Evolutionary conservation across 768 basidiomycete genomes (phyloP).

Genomic region (Auricularia sp.): DNA sequence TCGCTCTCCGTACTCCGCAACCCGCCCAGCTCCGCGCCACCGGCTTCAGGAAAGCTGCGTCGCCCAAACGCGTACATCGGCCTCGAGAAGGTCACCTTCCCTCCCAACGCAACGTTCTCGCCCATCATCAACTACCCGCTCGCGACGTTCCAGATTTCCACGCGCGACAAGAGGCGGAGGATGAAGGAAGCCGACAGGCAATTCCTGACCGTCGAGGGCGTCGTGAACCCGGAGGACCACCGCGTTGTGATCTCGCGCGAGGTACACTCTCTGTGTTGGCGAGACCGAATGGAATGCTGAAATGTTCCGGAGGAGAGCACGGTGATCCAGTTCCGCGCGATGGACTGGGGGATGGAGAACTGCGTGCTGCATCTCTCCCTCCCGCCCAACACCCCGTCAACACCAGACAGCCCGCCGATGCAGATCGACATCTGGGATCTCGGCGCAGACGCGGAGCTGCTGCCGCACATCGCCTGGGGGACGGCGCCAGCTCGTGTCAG

Average conservation of each 20-base stretch:
- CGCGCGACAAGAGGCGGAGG: not conserved
- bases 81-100: not conserved
- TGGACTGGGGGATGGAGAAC: slow-evolving; percentile 24
- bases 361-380: slow-evolving; percentile 16
- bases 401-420: not conserved
- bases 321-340: slow-evolving; percentile 19
- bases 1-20: not conserved
- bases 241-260: not conserved
- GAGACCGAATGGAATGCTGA: not conserved
- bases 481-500: not conserved
- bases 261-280: not conserved
- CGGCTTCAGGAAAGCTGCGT: not conserved
- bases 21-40: not conserved
- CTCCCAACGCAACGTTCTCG: not conserved
- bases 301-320: slow-evolving; percentile 15
- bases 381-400: slow-evolving; percentile 4
- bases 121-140: not conserved
- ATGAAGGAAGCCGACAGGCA: not conserved
- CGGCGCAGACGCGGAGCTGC: not conserved
- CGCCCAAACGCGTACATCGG: not conserved
- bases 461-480: not conserved
- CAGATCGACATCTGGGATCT: not conserved
- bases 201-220: not conserved
- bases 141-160: not conserved
- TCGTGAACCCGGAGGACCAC: not conserved